A percentile compares a stretch with the other conserved stretches of the same genome.
phyloP scores from a whole-genome alignment of 2,329 filamentous ascomycete species.

The Botrytis fragariae region DNA sequence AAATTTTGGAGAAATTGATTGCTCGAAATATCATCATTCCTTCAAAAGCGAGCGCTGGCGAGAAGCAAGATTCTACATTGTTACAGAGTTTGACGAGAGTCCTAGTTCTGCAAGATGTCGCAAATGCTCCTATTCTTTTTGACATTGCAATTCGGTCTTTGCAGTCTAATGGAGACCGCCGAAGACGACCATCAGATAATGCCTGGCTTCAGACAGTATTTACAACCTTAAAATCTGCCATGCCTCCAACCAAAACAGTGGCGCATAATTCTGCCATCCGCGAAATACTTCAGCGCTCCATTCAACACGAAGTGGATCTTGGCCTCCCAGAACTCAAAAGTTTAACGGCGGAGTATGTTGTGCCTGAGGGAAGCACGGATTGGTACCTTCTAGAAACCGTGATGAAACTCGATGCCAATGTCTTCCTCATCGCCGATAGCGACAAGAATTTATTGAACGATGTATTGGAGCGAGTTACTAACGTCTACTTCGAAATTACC shows the following conservation, averaged over 20 bases:
- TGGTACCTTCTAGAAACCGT: constrained; percentile 45
- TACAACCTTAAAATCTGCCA: constrained; percentile 34
- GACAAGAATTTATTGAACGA: constrained; percentile 34
- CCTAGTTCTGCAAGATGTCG: constrained; percentile 34
- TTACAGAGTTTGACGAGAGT: constrained; percentile 31
- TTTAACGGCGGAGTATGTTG: constrained; percentile 36
- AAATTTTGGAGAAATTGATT: constrained; percentile 36
- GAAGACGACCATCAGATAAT: constrained; percentile 46
- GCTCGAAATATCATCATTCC: constrained; percentile 40
- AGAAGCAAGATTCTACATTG: constrained; percentile 27
- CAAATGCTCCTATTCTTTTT: constrained; percentile 45
- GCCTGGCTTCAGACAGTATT: constrained; percentile 51
- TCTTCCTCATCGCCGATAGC: constrained; percentile 43
- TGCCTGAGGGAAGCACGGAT: constrained; percentile 34
- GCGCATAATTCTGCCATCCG: constrained; percentile 33
- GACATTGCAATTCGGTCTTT: constrained; percentile 47
- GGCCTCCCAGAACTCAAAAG: constrained; percentile 38
- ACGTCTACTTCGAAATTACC: constrained; percentile 25
- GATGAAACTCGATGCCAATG: constrained; percentile 46
- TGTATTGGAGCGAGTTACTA: constrained; percentile 39
- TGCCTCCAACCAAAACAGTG: constrained; percentile 25
- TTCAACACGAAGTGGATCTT: constrained; percentile 39
- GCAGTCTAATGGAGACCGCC: constrained; percentile 44
- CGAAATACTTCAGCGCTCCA: constrained; percentile 40
- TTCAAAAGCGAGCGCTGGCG: constrained; percentile 28